phyloP scores from a whole-genome alignment of 345 rosid genomes.

The Rhodamnia rubescens region DNA sequence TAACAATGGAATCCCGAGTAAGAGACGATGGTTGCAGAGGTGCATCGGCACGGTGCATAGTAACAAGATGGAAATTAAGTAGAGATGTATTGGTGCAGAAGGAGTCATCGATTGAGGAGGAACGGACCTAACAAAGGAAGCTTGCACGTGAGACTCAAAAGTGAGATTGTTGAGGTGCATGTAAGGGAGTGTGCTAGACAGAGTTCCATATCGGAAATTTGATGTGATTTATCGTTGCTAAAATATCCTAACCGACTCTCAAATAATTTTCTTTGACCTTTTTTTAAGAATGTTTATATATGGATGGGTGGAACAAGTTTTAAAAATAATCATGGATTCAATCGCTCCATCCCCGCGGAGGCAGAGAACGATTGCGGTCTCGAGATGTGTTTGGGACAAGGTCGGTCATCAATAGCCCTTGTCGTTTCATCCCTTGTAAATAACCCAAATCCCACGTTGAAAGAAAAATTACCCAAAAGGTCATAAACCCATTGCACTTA shows the following conservation, averaged over 20 bases:
- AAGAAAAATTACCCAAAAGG: no score
- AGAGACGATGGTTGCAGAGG: not conserved
- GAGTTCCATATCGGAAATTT: not conserved
- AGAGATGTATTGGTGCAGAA: not conserved
- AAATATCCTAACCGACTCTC: not conserved
- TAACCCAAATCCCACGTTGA: not conserved
- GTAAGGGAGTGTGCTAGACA: not conserved
- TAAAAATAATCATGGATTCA: not conserved
- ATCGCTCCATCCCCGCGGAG: not conserved
- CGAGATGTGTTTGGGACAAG: not conserved
- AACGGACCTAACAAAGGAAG: not conserved
- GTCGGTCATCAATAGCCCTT: not conserved
- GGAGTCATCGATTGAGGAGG: not conserved
- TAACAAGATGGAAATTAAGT: not conserved
- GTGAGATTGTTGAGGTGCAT: not conserved
- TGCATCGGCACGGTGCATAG: not conserved
- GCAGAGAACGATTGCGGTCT: not conserved
- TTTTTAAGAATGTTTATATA: not conserved
- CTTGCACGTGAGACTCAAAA: not conserved
- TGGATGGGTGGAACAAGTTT: not conserved
- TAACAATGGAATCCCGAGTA: not conserved
- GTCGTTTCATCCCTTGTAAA: not conserved
- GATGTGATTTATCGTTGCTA: not conserved
- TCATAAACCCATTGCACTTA: no score
- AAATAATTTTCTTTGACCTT: not conserved